phyloP scores from a whole-genome alignment of 495 filamentous ascomycete species.

The Monascus purpureus region DNA sequence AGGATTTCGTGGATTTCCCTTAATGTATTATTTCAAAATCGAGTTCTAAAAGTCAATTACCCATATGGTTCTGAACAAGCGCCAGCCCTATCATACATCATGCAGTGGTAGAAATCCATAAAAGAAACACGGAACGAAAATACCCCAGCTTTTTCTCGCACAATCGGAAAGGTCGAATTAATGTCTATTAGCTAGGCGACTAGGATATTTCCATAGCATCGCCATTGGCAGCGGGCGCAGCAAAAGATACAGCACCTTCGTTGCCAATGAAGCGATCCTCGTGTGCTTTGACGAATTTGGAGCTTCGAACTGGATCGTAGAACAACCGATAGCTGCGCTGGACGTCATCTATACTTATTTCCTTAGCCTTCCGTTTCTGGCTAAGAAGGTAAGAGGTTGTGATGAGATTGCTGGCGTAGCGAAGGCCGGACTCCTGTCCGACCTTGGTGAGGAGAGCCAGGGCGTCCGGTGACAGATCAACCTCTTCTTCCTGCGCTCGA shows the following conservation, averaged over 20 bases:
- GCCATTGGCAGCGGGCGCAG: conserved; percentile 49
- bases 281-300: conserved; percentile 76
- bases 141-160: too few relatives aligned
- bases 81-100: conserved; percentile 35
- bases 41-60: conserved; percentile 13
- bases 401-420: conserved; percentile 93
- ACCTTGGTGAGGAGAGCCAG: conserved; percentile 89
- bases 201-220: conserved; percentile 79
- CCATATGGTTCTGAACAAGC: conserved; percentile 20
- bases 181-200: too few relatives aligned
- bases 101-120: conserved; percentile 19
- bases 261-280: conserved; percentile 90
- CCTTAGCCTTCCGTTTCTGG: conserved; percentile 64
- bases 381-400: conserved; percentile 75
- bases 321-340: conserved; percentile 88
- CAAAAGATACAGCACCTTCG: conserved; percentile 61
- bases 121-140: conserved; percentile 8
- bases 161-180: too few relatives aligned
- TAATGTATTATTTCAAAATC: conserved; percentile 12
- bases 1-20: too few relatives aligned
- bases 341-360: conserved; percentile 78
- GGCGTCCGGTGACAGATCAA: conserved; percentile 79
- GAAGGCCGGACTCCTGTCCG: conserved; percentile 78
- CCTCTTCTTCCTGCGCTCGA: conserved; percentile 87
- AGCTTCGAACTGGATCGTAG: conserved; percentile 75